These are phyloP conservation scores for Nepenthes gracilis DNA, from an alignment of 148 eudicot genomes.

Conservation along the genomic window DNA sequence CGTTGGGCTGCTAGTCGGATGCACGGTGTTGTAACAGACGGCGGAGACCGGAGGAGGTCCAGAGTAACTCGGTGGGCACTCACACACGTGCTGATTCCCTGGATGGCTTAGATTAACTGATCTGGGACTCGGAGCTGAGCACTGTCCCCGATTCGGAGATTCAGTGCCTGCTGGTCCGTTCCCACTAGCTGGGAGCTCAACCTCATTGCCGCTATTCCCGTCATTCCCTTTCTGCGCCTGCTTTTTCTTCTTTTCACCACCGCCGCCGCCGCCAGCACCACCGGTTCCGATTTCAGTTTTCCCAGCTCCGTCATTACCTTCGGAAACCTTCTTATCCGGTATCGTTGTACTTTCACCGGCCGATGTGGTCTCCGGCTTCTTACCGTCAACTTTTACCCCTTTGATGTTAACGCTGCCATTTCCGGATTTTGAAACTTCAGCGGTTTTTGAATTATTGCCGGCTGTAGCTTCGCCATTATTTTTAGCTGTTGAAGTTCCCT, in stretches of 20 bases:
- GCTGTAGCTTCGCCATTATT: too few species aligned
- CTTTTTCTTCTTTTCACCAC: conserved; percentile 22
- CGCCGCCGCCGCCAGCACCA: neutral
- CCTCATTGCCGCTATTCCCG: neutral
- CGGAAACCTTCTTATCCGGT: neutral
- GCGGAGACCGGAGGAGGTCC: conserved; percentile 33
- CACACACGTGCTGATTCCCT: conserved; percentile 7
- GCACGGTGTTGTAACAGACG: conserved; percentile 55
- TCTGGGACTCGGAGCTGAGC: too few species aligned
- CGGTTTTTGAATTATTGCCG: neutral
- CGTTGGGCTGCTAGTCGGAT: conserved; percentile 45
- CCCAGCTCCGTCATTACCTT: neutral
- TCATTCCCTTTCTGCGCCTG: conserved; percentile 7
- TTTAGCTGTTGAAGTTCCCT: too few species aligned
- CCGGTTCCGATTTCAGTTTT: too few species aligned
- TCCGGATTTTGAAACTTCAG: neutral
- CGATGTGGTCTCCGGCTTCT: neutral
- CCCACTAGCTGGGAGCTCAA: neutral
- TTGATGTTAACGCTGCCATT: neutral
- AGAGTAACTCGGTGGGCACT: conserved; percentile 25
- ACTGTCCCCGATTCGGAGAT: neutral
- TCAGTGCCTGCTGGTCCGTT: neutral
- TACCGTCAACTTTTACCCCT: neutral
- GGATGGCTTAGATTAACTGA: too few species aligned
- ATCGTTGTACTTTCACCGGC: neutral